Conservation (phyloP, 371 early-diverging fungal genomes). For the Phascolomyces articulosus region DNA sequence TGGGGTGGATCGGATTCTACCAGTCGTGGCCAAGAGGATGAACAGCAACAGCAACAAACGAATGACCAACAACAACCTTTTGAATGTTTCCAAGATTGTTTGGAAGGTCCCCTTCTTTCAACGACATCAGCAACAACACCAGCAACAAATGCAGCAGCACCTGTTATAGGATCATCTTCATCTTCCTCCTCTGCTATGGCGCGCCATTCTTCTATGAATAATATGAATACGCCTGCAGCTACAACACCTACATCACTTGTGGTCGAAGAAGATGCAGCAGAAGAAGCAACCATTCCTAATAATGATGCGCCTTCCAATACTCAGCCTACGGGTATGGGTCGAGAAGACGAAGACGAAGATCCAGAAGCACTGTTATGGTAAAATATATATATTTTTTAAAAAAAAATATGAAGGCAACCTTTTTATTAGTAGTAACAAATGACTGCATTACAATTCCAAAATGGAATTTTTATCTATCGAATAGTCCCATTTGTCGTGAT, state of each 20-base stretch:
- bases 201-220: neutral
- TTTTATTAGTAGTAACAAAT: neutral
- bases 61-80: neutral
- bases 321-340: neutral
- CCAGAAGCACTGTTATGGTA: conserved; percentile 17
- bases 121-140: neutral
- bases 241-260: neutral
- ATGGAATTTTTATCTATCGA: no score
- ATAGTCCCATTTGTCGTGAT: conserved; percentile 76
- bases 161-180: neutral
- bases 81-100: neutral
- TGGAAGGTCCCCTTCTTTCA: neutral
- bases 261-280: neutral
- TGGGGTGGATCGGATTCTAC: neutral
- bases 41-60: conserved; percentile 4
- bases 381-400: neutral
- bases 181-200: neutral
- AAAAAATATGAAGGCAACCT: neutral
- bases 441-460: no score
- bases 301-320: neutral
- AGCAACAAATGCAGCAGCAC: neutral
- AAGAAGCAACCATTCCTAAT: neutral
- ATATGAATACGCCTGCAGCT: neutral
- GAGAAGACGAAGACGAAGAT: conserved; percentile 10
- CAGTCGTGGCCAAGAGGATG: neutral